Base-by-base conservation (phyloP, 805 yeast species). In the Kodamaea sagamina region DNA sequence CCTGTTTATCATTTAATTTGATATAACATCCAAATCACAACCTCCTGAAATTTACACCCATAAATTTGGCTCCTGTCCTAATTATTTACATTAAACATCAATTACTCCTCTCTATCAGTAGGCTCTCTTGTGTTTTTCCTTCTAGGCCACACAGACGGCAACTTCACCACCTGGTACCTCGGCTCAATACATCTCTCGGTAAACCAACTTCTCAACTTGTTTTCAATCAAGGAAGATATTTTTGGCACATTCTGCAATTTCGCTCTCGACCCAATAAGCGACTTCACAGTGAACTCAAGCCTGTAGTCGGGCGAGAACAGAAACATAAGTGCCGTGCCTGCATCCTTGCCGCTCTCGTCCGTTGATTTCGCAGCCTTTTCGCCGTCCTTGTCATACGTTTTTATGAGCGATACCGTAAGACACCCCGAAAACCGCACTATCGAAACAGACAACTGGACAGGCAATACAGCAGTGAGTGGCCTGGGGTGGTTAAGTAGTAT, bases 131-230 rank as follows among this genome's bases (percentile, higher is more conserved):
- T 68, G 40, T 67, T 68, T 42, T 67, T 61, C 28, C 67, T 57
- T 37, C 72, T 49, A 4, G 95, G 95, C 97, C 97, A 89, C 58
- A 90, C 66, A 37, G 88, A 84, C 3, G 98, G 99, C 24, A 93
- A 64, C 54, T 76, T 77, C 22, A 93, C 81, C 38, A 88, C 84
- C 60, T 90, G 96, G 55, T 84, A 92, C 52, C 95, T 75, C 1
- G 99, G 99, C 51, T 89, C 95, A 9, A 93, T 93, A 58, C 96
- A 89, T 48, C 97, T 73, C 53, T 92, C 97, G 12, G 83, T 82
- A 58, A 93, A 90, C 95, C 97, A 89, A 43, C 82, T 82, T 49
- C 93, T 75, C 29, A 93, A 74, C 47, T 84, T 83, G 45, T 79
- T 80, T 59, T 93, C 98, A 31, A 93, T 82, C 32, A 93, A 68